Evolutionary conservation across 2,329 filamentous ascomycete species (phyloP).

Genomic region (Neofusicoccum parvum): DNA sequence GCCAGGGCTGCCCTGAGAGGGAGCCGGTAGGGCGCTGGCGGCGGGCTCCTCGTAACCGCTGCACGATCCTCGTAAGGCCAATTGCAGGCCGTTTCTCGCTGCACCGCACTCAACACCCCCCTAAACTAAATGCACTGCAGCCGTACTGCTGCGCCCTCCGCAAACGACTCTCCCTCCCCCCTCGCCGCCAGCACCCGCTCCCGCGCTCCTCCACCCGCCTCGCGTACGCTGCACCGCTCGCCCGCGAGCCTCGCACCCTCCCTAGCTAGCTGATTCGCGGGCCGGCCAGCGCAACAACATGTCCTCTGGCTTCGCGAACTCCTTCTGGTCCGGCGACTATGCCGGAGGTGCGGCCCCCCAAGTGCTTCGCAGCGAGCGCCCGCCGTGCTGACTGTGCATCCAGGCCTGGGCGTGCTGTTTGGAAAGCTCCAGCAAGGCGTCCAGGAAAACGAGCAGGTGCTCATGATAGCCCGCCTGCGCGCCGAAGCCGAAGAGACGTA

Average conservation of each 20-base stretch:
- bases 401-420: slow-evolving; percentile 86
- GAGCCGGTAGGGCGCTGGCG: neutral
- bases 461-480: slow-evolving; percentile 89
- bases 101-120: slow-evolving; percentile 6
- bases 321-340: slow-evolving; percentile 98
- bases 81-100: slow-evolving; percentile 12
- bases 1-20: neutral
- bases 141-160: neutral
- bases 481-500: slow-evolving; percentile 95
- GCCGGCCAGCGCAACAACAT: slow-evolving; percentile 21
- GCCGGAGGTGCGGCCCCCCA: slow-evolving; percentile 69
- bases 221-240: neutral
- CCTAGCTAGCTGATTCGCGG: slow-evolving; percentile 13
- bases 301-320: slow-evolving; percentile 74
- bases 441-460: slow-evolving; percentile 89
- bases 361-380: slow-evolving; percentile 6
- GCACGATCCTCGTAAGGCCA: slow-evolving; percentile 13
- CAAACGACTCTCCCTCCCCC: neutral
- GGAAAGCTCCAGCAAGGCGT: slow-evolving; percentile 96
- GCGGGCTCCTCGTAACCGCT: slow-evolving; percentile 12
- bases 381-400: slow-evolving; percentile 29
- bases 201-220: neutral
- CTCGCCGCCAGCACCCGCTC: neutral
- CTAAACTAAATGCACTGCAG: slow-evolving; percentile 7
- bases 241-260: slow-evolving; percentile 1